A percentile compares a stretch with the other conserved stretches of the same genome.
Evolutionary conservation across 163 green algal species (phyloP).

Genomic region (Chlamydomonas reinhardtii): DNA sequence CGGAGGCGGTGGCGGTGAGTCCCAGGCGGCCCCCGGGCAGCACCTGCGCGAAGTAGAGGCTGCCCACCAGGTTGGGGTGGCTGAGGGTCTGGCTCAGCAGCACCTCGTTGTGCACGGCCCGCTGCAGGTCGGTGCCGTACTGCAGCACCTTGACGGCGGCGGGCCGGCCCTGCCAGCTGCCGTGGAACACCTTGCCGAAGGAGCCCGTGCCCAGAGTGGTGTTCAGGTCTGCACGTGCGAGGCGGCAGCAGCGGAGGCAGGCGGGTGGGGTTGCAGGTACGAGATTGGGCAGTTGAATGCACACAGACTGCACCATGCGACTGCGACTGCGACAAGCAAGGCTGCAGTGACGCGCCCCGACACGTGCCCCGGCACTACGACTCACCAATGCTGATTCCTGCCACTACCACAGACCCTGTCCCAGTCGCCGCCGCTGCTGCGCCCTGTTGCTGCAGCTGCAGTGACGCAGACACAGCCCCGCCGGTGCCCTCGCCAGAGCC

Average conservation of each 20-base stretch:
- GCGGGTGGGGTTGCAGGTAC: too few relatives aligned
- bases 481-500: too few relatives aligned
- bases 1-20: neutral
- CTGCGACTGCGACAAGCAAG: too few relatives aligned
- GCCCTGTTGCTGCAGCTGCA: too few relatives aligned
- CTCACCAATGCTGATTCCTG: slow-evolving; percentile 27
- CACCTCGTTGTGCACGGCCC: slow-evolving; percentile 32
- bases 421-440: too few relatives aligned
- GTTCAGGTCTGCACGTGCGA: slow-evolving; percentile 4
- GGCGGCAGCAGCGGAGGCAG: neutral
- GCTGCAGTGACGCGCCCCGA: neutral
- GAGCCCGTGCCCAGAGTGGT: neutral
- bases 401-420: neutral
- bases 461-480: too few relatives aligned
- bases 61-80: slow-evolving; percentile 31
- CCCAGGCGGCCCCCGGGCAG: slow-evolving; percentile 10
- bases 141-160: slow-evolving; percentile 51
- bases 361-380: neutral
- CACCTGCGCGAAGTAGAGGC: slow-evolving; percentile 38
- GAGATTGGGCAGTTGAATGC: too few relatives aligned
- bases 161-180: slow-evolving; percentile 13
- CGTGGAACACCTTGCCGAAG: slow-evolving; percentile 38
- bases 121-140: slow-evolving; percentile 34
- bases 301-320: too few relatives aligned
- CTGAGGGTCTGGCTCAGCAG: neutral